Conservation (phyloP, 768 basidiomycete genomes). For the Cystofilobasidium capitatum region DNA sequence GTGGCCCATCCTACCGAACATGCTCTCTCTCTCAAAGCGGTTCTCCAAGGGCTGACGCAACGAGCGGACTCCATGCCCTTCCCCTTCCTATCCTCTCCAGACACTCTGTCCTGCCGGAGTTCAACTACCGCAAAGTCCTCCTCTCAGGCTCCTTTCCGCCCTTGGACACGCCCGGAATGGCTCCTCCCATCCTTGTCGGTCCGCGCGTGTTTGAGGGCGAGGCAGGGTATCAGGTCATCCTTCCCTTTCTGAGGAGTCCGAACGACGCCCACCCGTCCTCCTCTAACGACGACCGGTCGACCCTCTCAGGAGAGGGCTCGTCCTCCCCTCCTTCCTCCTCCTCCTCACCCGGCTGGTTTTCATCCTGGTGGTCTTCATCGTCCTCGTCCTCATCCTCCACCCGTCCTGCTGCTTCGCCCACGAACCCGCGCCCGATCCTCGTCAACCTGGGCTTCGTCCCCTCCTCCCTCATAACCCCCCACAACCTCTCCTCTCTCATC, state of each 20-base stretch:
- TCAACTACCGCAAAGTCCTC: constrained; percentile 68
- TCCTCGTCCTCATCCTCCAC: too few species aligned
- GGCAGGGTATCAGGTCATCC: constrained; percentile 77
- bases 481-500: not conserved
- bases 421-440: constrained; percentile 57
- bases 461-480: constrained; percentile 40
- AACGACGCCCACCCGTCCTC: constrained; percentile 22
- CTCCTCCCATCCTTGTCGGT: constrained; percentile 68
- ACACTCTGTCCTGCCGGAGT: constrained; percentile 6
- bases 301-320: too few species aligned
- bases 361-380: too few species aligned
- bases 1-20: not conserved
- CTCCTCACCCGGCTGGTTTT: too few species aligned
- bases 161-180: constrained; percentile 39
- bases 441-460: constrained; percentile 87
- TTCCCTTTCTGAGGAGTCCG: constrained; percentile 64
- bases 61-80: not conserved
- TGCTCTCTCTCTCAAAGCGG: too few species aligned
- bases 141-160: constrained; percentile 59
- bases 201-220: constrained; percentile 83
- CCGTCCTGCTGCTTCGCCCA: too few species aligned
- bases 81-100: not conserved
- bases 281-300: too few species aligned
- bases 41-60: too few species aligned
- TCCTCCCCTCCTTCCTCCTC: constrained; percentile 10